A percentile compares a stretch with the other conserved stretches of the same genome.
phyloP scores from a whole-genome alignment of 805 yeast species.

The Spencermartinsiella europaea region DNA sequence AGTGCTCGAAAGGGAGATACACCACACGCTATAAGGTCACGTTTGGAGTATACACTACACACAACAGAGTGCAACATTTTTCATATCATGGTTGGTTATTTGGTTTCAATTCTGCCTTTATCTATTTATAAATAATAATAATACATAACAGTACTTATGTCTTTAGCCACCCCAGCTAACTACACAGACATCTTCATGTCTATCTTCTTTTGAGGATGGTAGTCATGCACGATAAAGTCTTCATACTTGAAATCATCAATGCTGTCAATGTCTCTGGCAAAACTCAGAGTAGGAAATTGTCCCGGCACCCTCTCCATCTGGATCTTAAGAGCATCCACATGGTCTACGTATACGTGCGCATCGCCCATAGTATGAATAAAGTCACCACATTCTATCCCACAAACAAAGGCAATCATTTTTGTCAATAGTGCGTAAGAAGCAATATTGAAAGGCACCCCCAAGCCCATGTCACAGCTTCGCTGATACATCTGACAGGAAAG shows the following conservation, averaged over 20 bases:
- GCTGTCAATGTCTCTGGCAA: constrained; percentile 58
- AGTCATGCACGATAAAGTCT: constrained; percentile 76
- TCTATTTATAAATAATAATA: too few relatives aligned
- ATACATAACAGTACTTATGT: too few relatives aligned
- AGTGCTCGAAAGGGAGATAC: too few relatives aligned
- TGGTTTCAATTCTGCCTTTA: too few relatives aligned
- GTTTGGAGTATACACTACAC: too few relatives aligned
- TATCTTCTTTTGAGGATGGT: constrained; percentile 76
- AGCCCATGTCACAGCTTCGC: constrained; percentile 98
- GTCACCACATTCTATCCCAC: constrained; percentile 92
- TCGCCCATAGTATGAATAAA: constrained; percentile 95
- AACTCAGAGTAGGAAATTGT: constrained; percentile 70
- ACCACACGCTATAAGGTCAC: too few relatives aligned
- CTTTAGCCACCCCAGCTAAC: too few relatives aligned
- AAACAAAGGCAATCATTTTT: constrained; percentile 92
- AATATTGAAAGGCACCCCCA: constrained; percentile 98
- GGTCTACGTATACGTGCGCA: constrained; percentile 91
- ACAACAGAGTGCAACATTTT: too few relatives aligned
- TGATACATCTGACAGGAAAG: constrained; percentile 89
- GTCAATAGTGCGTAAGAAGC: constrained; percentile 94
- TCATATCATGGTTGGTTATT: too few relatives aligned
- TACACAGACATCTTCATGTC: constrained; percentile 97
- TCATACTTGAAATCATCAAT: constrained; percentile 88
- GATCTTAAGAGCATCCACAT: constrained; percentile 80
- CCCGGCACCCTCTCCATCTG: constrained; percentile 75